Evolutionary conservation across 2,329 filamentous ascomycete genomes (phyloP).

Genomic region (Chaetothyriales sp.): DNA sequence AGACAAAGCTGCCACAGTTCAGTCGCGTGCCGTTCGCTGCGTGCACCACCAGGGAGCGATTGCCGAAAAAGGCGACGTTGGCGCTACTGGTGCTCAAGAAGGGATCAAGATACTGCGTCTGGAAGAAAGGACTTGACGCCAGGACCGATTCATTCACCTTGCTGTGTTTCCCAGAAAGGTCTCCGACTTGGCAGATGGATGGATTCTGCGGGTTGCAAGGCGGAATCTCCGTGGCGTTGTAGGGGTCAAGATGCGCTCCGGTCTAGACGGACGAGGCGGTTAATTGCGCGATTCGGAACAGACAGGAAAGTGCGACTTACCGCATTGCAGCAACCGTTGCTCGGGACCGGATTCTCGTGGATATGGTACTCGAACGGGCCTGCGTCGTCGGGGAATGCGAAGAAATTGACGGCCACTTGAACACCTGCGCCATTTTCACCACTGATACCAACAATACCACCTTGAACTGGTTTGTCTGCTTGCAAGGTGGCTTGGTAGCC

Average conservation of each 20-base stretch:
- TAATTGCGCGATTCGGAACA: not conserved
- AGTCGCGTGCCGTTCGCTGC: conserved; percentile 39
- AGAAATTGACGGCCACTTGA: conserved; percentile 41
- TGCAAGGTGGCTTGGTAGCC: conserved; percentile 44
- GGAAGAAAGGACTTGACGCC: conserved; percentile 15
- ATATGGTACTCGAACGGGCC: conserved; percentile 52
- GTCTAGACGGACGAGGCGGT: conserved; percentile 25
- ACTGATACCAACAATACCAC: conserved; percentile 37
- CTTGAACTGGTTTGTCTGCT: conserved; percentile 42
- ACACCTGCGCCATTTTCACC: conserved; percentile 42
- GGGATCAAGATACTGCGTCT: conserved; percentile 30
- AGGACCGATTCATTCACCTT: conserved; percentile 30
- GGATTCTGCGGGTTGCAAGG: conserved; percentile 46
- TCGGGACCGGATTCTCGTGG: conserved; percentile 50
- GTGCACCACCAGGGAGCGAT: conserved; percentile 43
- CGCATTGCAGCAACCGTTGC: conserved; percentile 55
- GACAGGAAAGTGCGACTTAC: not conserved
- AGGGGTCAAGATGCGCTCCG: conserved; percentile 58
- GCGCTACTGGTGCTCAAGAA: conserved; percentile 34
- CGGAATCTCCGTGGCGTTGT: conserved; percentile 44
- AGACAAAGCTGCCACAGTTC: conserved; percentile 42
- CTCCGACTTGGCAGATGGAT: conserved; percentile 60
- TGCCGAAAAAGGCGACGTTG: conserved; percentile 38
- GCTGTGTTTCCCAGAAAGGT: conserved; percentile 62
- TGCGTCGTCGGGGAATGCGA: conserved; percentile 39